Percentiles rank a stretch among this genome's conserved stretches.
Conservation (phyloP, 2,329 filamentous ascomycete species). For the Leptographium radiaticola region DNA sequence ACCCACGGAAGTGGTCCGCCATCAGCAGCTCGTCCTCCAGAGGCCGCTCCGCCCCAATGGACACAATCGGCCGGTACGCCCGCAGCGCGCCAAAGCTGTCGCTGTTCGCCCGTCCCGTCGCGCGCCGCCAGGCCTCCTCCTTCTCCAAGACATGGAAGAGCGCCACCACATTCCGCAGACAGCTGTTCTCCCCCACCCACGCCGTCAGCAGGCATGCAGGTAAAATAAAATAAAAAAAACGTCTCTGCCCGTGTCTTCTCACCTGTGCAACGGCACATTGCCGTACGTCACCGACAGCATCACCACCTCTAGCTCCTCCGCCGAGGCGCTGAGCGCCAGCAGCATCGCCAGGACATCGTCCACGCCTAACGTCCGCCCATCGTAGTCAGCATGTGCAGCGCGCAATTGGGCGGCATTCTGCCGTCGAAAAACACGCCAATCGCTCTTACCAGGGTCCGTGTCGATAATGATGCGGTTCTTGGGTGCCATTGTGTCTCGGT, state of each 20-base stretch:
- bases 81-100: slow-evolving; percentile 63
- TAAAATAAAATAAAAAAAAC: neutral
- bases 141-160: slow-evolving; percentile 87
- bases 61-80: slow-evolving; percentile 66
- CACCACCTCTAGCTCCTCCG: slow-evolving; percentile 74
- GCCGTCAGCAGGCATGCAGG: neutral
- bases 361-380: slow-evolving; percentile 40
- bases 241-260: slow-evolving; percentile 11
- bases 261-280: slow-evolving; percentile 81
- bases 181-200: slow-evolving; percentile 33
- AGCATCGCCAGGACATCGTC: slow-evolving; percentile 87
- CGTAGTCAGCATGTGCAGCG: neutral
- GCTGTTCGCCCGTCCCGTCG: slow-evolving; percentile 39
- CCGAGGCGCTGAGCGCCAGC: slow-evolving; percentile 66
- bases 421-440: neutral
- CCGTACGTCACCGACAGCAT: slow-evolving; percentile 87
- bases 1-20: slow-evolving; percentile 77
- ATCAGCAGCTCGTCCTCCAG: slow-evolving; percentile 70
- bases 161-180: slow-evolving; percentile 75
- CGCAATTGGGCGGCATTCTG: neutral
- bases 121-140: slow-evolving; percentile 71
- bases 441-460: slow-evolving; percentile 64
- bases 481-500: slow-evolving; percentile 39
- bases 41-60: slow-evolving; percentile 75
- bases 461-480: slow-evolving; percentile 83